These are phyloP conservation scores for Coemansia sp. DNA, from an alignment of 192 early-diverging fungal genomes.

Conservation along the genomic window DNA sequence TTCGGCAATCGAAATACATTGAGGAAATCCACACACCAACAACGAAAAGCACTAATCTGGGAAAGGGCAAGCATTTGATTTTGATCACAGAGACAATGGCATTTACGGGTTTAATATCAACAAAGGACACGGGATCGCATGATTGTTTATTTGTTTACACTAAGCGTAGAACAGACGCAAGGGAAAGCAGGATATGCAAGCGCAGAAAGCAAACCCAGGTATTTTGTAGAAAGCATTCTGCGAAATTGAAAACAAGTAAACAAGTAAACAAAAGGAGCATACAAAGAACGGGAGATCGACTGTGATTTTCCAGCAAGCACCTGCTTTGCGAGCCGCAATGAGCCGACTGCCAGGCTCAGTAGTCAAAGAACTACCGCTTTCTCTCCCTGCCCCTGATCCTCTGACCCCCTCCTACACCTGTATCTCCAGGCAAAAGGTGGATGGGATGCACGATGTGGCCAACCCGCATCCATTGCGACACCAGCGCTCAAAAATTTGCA, in stretches of 20 bases:
- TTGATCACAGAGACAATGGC: neutral
- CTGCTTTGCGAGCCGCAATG: neutral
- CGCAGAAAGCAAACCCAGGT: too few species aligned
- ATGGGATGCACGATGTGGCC: neutral
- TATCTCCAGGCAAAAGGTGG: neutral
- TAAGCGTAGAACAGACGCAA: neutral
- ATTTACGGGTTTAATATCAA: neutral
- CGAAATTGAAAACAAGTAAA: neutral
- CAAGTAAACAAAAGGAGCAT: neutral
- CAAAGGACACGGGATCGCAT: neutral
- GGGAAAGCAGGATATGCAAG: too few species aligned
- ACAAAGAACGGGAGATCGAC: slow-evolving; percentile 4
- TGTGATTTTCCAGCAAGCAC: neutral
- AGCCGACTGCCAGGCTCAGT: neutral
- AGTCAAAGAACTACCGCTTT: too few species aligned
- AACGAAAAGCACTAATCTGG: neutral
- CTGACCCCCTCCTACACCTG: neutral
- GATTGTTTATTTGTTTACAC: neutral
- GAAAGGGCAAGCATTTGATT: neutral
- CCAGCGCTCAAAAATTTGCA: neutral
- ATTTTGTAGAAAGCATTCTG: neutral
- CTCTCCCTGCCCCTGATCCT: neutral
- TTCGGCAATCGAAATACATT: too few species aligned
- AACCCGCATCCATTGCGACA: neutral
- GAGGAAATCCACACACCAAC: too few species aligned